Evolutionary conservation across 176 grass and related monocot species (phyloP).

Genomic region (Neostapfia colusana): DNA sequence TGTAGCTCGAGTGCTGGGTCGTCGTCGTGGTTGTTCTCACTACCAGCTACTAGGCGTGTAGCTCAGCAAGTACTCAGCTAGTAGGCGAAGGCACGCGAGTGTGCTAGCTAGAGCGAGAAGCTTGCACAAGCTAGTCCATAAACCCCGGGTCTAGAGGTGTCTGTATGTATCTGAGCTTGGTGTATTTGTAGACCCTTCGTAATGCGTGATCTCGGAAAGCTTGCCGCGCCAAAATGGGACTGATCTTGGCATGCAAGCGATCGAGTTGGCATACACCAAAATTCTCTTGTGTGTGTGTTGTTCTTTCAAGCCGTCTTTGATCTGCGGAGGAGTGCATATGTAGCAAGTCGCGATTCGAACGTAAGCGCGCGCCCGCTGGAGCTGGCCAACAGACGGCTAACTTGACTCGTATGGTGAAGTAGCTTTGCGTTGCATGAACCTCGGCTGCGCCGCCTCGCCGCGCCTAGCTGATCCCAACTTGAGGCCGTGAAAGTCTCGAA

Average conservation of each 20-base stretch:
- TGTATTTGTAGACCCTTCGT: background rate
- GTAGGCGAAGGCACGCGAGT: background rate
- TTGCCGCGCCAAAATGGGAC: background rate
- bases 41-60: too few relatives aligned
- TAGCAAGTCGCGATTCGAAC: background rate
- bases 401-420: too few relatives aligned
- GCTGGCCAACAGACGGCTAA: too few relatives aligned
- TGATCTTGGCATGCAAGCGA: background rate
- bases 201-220: background rate
- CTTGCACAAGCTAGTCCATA: background rate
- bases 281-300: background rate
- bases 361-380: too few relatives aligned
- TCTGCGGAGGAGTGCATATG: background rate
- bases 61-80: too few relatives aligned
- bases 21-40: background rate
- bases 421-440: background rate
- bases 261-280: slow-evolving; percentile 13
- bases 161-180: too few relatives aligned
- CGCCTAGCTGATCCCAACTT: background rate
- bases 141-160: background rate
- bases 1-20: background rate
- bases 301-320: background rate
- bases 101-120: background rate
- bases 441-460: background rate
- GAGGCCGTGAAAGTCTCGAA: background rate